These are phyloP conservation scores for Coix lacrymajobi DNA, from an alignment of 176 grass and related monocot species.

Conservation along the genomic window DNA sequence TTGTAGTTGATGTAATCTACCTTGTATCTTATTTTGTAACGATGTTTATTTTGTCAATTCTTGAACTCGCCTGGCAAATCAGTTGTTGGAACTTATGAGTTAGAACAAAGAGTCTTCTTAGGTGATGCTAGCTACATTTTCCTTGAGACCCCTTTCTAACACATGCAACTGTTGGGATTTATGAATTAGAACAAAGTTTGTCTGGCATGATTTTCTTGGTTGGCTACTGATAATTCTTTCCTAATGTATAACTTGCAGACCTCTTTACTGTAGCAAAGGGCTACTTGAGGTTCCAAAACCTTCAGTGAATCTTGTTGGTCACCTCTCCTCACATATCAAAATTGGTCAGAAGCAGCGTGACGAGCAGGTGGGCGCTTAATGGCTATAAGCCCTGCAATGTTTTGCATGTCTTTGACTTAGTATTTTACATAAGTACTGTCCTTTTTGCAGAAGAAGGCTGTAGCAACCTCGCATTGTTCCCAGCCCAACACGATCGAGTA, in stretches of 20 bases:
- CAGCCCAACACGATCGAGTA: slow-evolving; percentile 94
- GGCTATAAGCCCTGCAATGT: not conserved
- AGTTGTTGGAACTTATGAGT: not conserved
- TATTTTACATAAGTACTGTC: not conserved
- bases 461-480: slow-evolving; percentile 93
- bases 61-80: not conserved
- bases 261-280: slow-evolving; percentile 92
- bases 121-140: not conserved
- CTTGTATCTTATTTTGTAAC: not conserved
- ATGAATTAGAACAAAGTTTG: not conserved
- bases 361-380: slow-evolving; percentile 47
- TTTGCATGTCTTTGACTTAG: not conserved
- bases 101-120: not conserved
- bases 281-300: slow-evolving; percentile 61
- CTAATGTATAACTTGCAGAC: slow-evolving; percentile 46
- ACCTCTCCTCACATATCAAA: slow-evolving; percentile 55
- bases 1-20: not conserved
- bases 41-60: slow-evolving; percentile 23
- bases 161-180: not conserved
- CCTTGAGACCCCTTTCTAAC: no score
- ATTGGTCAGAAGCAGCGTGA: slow-evolving; percentile 52
- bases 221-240: not conserved
- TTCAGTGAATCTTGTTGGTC: slow-evolving; percentile 47
- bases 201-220: slow-evolving; percentile 13
- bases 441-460: slow-evolving; percentile 68